Evolutionary conservation across 2,329 filamentous ascomycete genomes (phyloP).

Genomic region (Calonectria ilicicola): DNA sequence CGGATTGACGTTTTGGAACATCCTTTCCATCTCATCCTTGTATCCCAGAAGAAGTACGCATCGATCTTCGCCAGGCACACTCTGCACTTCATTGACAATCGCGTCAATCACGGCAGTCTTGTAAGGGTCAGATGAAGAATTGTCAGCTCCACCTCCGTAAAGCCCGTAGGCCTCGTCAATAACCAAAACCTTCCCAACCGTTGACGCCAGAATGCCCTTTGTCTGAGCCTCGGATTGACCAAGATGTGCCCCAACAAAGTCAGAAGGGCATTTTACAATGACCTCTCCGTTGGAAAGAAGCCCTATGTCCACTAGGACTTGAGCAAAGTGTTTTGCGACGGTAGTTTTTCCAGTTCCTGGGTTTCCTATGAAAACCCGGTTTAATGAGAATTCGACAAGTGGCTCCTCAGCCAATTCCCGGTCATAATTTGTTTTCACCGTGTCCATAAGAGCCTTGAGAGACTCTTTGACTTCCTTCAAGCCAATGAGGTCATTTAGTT

Average conservation of each 20-base stretch:
- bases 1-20: constrained; percentile 82
- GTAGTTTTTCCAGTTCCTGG: constrained; percentile 84
- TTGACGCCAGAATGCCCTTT: constrained; percentile 75
- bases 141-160: constrained; percentile 51
- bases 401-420: constrained; percentile 73
- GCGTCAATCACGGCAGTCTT: constrained; percentile 79
- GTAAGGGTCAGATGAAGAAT: constrained; percentile 52
- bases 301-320: constrained; percentile 75
- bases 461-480: constrained; percentile 72
- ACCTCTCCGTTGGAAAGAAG: constrained; percentile 78
- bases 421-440: constrained; percentile 72
- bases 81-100: constrained; percentile 80
- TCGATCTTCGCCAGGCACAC: constrained; percentile 76
- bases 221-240: constrained; percentile 79
- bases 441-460: constrained; percentile 69
- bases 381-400: constrained; percentile 70
- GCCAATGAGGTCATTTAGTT: constrained; percentile 70
- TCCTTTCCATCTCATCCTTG: constrained; percentile 74
- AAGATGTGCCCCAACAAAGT: constrained; percentile 74
- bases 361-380: constrained; percentile 76
- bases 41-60: constrained; percentile 81
- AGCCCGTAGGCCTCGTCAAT: constrained; percentile 86
- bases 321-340: constrained; percentile 78
- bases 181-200: constrained; percentile 79
- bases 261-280: constrained; percentile 77